phyloP scores from a whole-genome alignment of 169 alveolate genomes.

The Eimeria necatrix region DNA sequence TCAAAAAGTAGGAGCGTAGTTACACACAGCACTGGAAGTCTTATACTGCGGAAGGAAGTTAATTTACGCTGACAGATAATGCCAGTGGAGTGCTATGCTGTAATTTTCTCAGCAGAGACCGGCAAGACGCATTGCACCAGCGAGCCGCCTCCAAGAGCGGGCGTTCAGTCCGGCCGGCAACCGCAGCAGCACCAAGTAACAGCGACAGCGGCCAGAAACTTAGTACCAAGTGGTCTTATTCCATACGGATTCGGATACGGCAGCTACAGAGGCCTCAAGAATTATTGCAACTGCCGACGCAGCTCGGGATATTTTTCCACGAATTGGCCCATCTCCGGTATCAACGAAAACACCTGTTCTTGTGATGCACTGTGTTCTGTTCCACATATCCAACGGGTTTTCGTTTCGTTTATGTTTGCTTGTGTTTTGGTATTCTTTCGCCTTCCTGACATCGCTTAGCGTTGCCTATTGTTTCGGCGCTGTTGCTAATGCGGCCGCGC shows the following conservation, averaged over 20 bases:
- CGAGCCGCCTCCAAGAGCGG: slow-evolving; percentile 27
- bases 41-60: too few relatives aligned
- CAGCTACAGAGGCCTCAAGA: slow-evolving; percentile 75
- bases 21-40: too few relatives aligned
- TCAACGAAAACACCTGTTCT: background rate
- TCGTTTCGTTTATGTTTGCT: background rate
- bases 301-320: slow-evolving; percentile 83
- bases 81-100: too few relatives aligned
- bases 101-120: background rate
- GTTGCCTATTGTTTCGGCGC: too few relatives aligned
- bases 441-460: too few relatives aligned
- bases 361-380: background rate
- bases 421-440: background rate
- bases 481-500: background rate
- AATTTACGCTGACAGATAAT: too few relatives aligned
- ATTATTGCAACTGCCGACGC: slow-evolving; percentile 80
- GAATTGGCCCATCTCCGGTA: slow-evolving; percentile 83
- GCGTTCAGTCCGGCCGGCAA: background rate
- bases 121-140: background rate
- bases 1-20: too few relatives aligned
- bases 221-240: slow-evolving; percentile 48
- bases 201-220: background rate
- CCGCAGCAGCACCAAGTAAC: slow-evolving; percentile 21
- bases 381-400: background rate
- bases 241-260: slow-evolving; percentile 78